Evolutionary conservation across 176 grass and related monocot genomes (phyloP).

Genomic region (Musa itinerans): DNA sequence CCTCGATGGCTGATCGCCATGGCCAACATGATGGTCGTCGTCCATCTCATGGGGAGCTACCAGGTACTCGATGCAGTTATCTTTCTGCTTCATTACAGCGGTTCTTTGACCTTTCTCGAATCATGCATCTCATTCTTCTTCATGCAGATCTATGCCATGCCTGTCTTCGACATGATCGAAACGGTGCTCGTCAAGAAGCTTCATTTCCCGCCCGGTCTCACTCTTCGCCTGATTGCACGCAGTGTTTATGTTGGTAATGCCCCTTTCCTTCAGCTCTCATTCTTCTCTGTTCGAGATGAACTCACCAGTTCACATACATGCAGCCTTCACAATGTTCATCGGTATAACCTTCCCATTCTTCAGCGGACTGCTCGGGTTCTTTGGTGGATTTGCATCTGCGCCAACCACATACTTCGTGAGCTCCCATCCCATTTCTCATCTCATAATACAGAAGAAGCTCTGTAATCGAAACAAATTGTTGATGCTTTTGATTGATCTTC

Average conservation of each 20-base stretch:
- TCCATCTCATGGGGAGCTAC: slow-evolving; percentile 69
- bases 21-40: slow-evolving; percentile 74
- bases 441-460: too few species aligned
- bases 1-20: slow-evolving; percentile 57
- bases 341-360: slow-evolving; percentile 77
- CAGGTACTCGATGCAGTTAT: slow-evolving; percentile 23
- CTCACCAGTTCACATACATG: background rate
- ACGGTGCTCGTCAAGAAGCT: slow-evolving; percentile 32
- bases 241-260: slow-evolving; percentile 48
- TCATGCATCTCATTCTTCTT: background rate
- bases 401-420: slow-evolving; percentile 84
- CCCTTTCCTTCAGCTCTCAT: background rate
- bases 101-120: background rate
- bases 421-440: background rate
- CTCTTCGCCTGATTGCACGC: slow-evolving; percentile 51
- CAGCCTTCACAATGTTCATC: slow-evolving; percentile 66
- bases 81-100: background rate
- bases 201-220: slow-evolving; percentile 29
- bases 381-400: slow-evolving; percentile 33
- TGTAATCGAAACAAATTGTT: too few species aligned
- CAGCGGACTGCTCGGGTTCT: background rate
- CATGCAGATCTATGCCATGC: background rate
- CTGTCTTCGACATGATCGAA: too few species aligned
- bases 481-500: background rate
- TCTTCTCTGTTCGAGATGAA: slow-evolving; percentile 3